These are phyloP conservation scores for Paspalum vaginatum DNA, from an alignment of 176 grass and related monocot genomes.

Conservation along the genomic window DNA sequence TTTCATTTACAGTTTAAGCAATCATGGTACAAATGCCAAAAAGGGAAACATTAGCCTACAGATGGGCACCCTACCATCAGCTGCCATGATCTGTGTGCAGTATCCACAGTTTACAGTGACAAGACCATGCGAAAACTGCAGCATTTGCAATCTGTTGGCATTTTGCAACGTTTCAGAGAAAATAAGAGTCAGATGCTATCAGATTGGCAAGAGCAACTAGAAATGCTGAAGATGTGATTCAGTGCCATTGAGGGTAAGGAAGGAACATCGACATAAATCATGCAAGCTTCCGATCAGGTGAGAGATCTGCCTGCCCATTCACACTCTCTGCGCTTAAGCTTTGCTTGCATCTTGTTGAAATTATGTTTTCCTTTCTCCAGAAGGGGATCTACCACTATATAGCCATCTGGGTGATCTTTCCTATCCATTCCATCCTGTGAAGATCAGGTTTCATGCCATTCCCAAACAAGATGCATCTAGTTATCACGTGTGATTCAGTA, in stretches of 20 bases:
- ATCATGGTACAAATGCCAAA: conserved; percentile 35
- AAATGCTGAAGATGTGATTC: conserved; percentile 9
- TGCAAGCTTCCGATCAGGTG: conserved; percentile 49
- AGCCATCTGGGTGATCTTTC: conserved; percentile 93
- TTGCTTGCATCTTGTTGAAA: conserved; percentile 95
- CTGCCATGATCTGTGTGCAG: neutral
- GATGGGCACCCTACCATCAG: conserved; percentile 5
- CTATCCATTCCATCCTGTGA: conserved; percentile 76
- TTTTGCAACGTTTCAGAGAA: neutral
- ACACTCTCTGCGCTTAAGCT: conserved; percentile 72
- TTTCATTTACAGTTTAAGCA: conserved; percentile 41
- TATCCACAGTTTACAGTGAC: neutral
- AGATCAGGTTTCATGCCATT: conserved; percentile 20
- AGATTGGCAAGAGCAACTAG: neutral
- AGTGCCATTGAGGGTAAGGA: conserved; percentile 17
- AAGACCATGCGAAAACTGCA: conserved; percentile 27
- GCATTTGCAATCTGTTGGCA: neutral
- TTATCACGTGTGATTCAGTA: conserved; percentile 4
- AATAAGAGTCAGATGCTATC: neutral
- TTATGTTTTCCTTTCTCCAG: conserved; percentile 98
- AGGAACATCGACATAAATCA: conserved; percentile 29
- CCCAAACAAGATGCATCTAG: conserved; percentile 17
- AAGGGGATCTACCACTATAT: conserved; percentile 93
- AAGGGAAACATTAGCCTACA: neutral
- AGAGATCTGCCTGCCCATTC: conserved; percentile 99